These are phyloP conservation scores for Moricandia arvensis DNA, from an alignment of 345 rosid species.

Conservation along the genomic window DNA sequence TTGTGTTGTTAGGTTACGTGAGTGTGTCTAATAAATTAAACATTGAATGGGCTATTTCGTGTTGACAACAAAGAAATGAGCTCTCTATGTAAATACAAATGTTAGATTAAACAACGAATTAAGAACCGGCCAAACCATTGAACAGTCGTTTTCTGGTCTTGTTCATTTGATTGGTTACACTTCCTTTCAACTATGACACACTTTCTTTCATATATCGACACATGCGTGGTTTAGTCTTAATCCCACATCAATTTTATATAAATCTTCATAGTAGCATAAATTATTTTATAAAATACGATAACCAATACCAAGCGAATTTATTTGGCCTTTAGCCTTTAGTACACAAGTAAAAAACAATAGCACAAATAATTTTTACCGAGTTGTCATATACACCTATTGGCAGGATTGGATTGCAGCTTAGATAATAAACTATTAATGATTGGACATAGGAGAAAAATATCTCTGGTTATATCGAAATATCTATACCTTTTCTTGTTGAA, in stretches of 20 bases:
- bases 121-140: slow-evolving; percentile 39
- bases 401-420: neutral
- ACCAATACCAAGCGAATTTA: slow-evolving; percentile 16
- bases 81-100: neutral
- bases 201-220: slow-evolving; percentile 29
- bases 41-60: slow-evolving; percentile 13
- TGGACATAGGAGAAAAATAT: neutral
- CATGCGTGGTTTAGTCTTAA: slow-evolving; percentile 23
- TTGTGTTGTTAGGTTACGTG: neutral
- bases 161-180: slow-evolving; percentile 35
- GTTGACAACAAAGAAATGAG: slow-evolving; percentile 16
- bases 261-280: neutral
- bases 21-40: neutral
- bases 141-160: slow-evolving; percentile 32
- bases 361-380: neutral
- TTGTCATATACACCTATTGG: slow-evolving; percentile 9
- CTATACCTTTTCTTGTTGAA: slow-evolving; percentile 11
- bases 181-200: slow-evolving; percentile 12
- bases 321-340: neutral
- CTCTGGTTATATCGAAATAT: slow-evolving; percentile 2
- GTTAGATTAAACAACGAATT: slow-evolving; percentile 22
- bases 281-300: neutral
- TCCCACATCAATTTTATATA: slow-evolving; percentile 1
- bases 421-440: neutral
- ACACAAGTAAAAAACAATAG: neutral